Conservation (phyloP, 306 rosid species). For the Prunus davidiana region DNA sequence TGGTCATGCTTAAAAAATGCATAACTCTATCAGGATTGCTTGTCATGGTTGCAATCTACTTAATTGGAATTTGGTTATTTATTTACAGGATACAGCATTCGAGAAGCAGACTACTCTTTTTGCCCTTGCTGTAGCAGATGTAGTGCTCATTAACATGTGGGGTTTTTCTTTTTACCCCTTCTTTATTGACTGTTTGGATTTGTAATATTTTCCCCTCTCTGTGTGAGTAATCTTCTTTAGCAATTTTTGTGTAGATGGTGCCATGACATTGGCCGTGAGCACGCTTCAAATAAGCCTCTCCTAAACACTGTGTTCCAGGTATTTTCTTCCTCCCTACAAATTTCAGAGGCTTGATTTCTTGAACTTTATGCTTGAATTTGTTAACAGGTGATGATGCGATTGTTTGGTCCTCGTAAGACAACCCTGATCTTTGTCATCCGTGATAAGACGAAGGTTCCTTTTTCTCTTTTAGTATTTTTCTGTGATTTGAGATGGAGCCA, state of each 20-base stretch:
- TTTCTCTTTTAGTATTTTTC: background rate
- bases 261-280: constrained; percentile 99
- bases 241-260: constrained; percentile 77
- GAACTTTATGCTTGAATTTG: constrained; percentile 2
- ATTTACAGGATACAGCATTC: constrained; percentile 81
- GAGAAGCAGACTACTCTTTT: constrained; percentile 99
- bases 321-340: constrained; percentile 16
- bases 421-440: constrained; percentile 95
- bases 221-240: constrained; percentile 14
- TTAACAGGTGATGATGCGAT: constrained; percentile 92
- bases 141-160: constrained; percentile 93
- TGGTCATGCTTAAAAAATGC: too few species aligned
- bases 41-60: background rate
- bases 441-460: constrained; percentile 92
- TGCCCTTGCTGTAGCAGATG: constrained; percentile 97
- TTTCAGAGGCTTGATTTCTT: constrained; percentile 4
- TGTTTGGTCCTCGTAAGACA: constrained; percentile 95
- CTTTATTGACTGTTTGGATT: constrained; percentile 13
- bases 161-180: constrained; percentile 4
- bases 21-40: background rate
- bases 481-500: background rate
- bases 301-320: constrained; percentile 96
- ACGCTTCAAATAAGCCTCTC: constrained; percentile 98
- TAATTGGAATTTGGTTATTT: constrained; percentile 21
- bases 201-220: constrained; percentile 13